These are phyloP conservation scores for Xerocomellus amylosporus DNA, from an alignment of 768 basidiomycete species.

Conservation along the genomic window DNA sequence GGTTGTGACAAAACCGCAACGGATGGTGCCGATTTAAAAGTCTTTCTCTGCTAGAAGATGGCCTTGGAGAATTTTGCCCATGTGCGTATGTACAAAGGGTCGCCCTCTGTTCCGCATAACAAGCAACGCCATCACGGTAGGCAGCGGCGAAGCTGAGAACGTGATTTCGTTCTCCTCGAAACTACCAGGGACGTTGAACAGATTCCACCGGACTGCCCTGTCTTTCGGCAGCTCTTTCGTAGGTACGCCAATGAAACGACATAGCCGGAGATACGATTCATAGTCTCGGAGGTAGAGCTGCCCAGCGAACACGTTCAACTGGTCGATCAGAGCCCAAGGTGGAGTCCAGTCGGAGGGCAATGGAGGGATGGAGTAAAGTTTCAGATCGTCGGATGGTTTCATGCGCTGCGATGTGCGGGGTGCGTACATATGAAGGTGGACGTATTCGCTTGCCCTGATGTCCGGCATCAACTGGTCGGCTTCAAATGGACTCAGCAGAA, in stretches of 20 bases:
- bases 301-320: neutral
- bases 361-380: slow-evolving; percentile 6
- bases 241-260: slow-evolving; percentile 20
- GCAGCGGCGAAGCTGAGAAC: neutral
- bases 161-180: neutral
- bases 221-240: too few species aligned
- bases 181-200: neutral
- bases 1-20: neutral
- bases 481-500: slow-evolving; percentile 27
- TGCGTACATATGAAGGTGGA: slow-evolving; percentile 41
- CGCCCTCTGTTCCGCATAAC: neutral
- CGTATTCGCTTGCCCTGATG: slow-evolving; percentile 32
- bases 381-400: slow-evolving; percentile 35
- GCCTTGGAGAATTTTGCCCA: neutral
- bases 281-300: slow-evolving; percentile 21
- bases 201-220: neutral
- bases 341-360: slow-evolving; percentile 1
- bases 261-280: slow-evolving; percentile 19
- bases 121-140: neutral
- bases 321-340: slow-evolving; percentile 1
- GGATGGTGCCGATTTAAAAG: neutral
- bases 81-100: neutral
- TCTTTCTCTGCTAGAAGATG: neutral
- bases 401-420: slow-evolving; percentile 36
- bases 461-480: slow-evolving; percentile 36